Conservation (phyloP, 805 yeast species). For the Zygotorulaspora danielsina region DNA sequence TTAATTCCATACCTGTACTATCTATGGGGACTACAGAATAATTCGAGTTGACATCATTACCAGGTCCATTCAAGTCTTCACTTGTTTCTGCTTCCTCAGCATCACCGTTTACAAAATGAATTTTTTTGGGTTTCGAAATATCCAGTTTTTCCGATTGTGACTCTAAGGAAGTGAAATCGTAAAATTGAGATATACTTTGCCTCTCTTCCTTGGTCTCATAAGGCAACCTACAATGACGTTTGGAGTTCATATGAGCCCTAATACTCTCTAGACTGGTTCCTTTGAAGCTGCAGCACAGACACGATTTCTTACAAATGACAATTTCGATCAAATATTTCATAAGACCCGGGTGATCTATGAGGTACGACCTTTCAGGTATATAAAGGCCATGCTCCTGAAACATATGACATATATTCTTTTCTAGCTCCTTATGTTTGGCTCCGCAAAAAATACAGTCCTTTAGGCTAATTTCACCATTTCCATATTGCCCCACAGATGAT, state of each 20-base stretch:
- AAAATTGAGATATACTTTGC: constrained; percentile 70
- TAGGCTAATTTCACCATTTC: constrained; percentile 37
- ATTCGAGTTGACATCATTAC: constrained; percentile 31
- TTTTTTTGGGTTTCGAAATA: constrained; percentile 28
- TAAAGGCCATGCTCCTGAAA: constrained; percentile 75
- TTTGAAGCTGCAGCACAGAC: constrained; percentile 76
- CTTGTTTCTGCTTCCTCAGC: constrained; percentile 28
- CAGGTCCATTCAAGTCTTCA: constrained; percentile 19
- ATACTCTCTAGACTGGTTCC: constrained; percentile 84
- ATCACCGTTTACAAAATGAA: constrained; percentile 23
- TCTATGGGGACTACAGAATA: constrained; percentile 42
- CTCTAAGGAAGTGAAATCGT: constrained; percentile 74
- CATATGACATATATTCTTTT: constrained; percentile 71
- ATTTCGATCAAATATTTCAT: constrained; percentile 73
- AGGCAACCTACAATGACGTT: constrained; percentile 85
- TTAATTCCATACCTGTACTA: constrained; percentile 57
- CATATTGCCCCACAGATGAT: constrained; percentile 25
- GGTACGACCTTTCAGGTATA: constrained; percentile 73
- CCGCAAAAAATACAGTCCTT: constrained; percentile 59
- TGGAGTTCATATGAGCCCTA: constrained; percentile 80
- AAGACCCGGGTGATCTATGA: constrained; percentile 66
- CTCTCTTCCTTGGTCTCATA: constrained; percentile 79
- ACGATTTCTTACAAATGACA: constrained; percentile 76
- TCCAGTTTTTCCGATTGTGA: constrained; percentile 31
- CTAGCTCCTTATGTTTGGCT: constrained; percentile 47